Base-by-base conservation (phyloP, 2,329 filamentous ascomycete genomes). In the Colletotrichum cuscutae region DNA sequence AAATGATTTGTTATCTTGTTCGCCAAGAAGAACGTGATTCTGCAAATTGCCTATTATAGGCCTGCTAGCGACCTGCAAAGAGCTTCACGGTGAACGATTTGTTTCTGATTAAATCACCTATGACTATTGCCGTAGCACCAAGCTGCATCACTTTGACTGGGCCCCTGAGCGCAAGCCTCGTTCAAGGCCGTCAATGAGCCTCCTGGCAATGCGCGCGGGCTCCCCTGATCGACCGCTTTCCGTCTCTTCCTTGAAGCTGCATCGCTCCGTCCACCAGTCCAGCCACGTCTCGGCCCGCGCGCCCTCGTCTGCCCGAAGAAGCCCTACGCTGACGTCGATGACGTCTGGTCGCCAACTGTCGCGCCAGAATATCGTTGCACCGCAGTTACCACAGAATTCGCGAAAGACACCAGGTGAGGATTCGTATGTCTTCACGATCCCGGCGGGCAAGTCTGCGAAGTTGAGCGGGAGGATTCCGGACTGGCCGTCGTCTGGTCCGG, bases 331-430 rank as follows among this genome's bases (percentile, higher is more conserved):
- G 9, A 94, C 86, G 79, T 94, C 91, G 19, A 93, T 84, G 22
- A 93, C 78, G 4, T 86, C 84, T 0, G 88, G 84, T 52, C 90
- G 82, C 72, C 83, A 82, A 4, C 84, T 81, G 65, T 87, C 87
- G 76, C 89, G 86, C 88, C 89, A 93, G 76, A 93, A 93, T 3
- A 91, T 85, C 0, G 87, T 90, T 0, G 92, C 91, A 1, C 91
- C 91, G 77, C 92, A 94, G 1, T 67, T 77, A 1, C 80, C 79
- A 77, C 92, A 94, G 77, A 93, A 93, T 56, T 91, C 89, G 19
- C 92, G 86, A 59, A 83, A 81, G 4, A 90, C 86, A 0, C 84
- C 86, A 0, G 82, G 78, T 0, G 86, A 90, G 28, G 89, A 92
- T 19, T 84, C 78, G 77, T 92, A 92, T 13, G 77, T 82, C 64